Percentiles rank a stretch among this genome's conserved stretches.
These are phyloP conservation scores for Diaporthe capsici DNA, from an alignment of 2,329 filamentous ascomycete species.

Conservation along the genomic window DNA sequence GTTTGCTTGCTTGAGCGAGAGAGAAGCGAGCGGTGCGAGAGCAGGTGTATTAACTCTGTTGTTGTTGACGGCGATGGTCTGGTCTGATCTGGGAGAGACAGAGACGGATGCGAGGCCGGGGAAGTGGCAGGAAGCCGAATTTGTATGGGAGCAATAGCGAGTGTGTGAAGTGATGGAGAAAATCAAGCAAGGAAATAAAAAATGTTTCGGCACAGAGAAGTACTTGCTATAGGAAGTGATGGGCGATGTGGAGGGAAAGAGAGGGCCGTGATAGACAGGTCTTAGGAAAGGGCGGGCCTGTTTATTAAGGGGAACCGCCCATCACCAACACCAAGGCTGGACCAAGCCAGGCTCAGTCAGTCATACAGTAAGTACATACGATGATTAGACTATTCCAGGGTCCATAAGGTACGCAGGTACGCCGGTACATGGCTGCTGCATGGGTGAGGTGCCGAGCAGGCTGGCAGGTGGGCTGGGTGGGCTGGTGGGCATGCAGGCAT, in stretches of 20 bases:
- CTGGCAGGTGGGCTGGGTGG: slow-evolving; percentile 24
- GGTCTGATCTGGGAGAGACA: slow-evolving; percentile 6
- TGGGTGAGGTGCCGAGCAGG: slow-evolving; percentile 13
- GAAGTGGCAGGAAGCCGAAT: slow-evolving; percentile 24
- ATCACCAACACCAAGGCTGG: slow-evolving; percentile 25
- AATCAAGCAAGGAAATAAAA: slow-evolving; percentile 16
- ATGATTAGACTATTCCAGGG: slow-evolving; percentile 2
- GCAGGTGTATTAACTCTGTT: slow-evolving; percentile 9
- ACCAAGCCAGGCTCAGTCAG: slow-evolving; percentile 16
- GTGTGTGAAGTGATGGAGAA: slow-evolving; percentile 11
- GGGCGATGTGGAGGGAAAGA: slow-evolving; percentile 26
- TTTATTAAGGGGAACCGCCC: slow-evolving; percentile 35
- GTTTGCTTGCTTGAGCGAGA: slow-evolving; percentile 2
- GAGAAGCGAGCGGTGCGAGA: slow-evolving; percentile 17
- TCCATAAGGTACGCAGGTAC: slow-evolving; percentile 27
- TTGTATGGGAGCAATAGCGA: slow-evolving; percentile 17
- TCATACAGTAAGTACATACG: slow-evolving; percentile 12
- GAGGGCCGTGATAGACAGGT: background rate
- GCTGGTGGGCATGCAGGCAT: slow-evolving; percentile 7
- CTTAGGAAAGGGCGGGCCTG: slow-evolving; percentile 30
- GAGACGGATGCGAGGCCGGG: slow-evolving; percentile 6
- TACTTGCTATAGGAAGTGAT: slow-evolving; percentile 17
- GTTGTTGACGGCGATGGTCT: slow-evolving; percentile 8
- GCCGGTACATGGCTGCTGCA: slow-evolving; percentile 15
- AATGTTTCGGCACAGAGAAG: slow-evolving; percentile 21